Evolutionary conservation across 495 filamentous ascomycete genomes (phyloP).

Genomic region (Neurospora pannonica): DNA sequence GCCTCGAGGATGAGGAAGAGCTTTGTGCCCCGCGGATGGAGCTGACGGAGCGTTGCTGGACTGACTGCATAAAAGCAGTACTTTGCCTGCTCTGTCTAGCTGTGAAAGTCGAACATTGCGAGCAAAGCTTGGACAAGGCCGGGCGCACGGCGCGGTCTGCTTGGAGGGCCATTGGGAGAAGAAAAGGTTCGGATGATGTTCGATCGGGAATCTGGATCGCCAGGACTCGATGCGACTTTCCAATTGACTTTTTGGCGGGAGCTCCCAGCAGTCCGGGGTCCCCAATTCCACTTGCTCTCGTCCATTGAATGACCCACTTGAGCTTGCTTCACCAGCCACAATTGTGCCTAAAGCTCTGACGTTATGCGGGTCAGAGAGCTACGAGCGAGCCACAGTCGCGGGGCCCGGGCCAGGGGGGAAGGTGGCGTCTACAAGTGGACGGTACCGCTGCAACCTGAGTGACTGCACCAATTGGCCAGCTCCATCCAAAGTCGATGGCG

Average conservation of each 20-base stretch:
- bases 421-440: neutral
- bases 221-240: neutral
- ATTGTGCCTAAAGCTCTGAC: neutral
- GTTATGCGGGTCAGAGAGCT: neutral
- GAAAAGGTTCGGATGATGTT: neutral
- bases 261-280: neutral
- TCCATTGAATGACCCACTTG: neutral
- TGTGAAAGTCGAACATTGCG: slow-evolving; percentile 18
- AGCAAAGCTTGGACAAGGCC: slow-evolving; percentile 18
- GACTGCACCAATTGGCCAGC: neutral
- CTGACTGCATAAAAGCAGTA: slow-evolving; percentile 13
- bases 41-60: slow-evolving; percentile 8
- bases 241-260: neutral
- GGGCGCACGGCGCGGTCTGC: slow-evolving; percentile 22
- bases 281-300: neutral
- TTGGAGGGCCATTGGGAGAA: slow-evolving; percentile 14
- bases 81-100: slow-evolving; percentile 3
- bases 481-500: neutral
- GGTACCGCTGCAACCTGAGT: neutral
- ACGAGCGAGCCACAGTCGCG: neutral
- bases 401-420: neutral
- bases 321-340: slow-evolving; percentile 2
- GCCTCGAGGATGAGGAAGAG: neutral
- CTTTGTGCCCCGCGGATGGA: slow-evolving; percentile 4
- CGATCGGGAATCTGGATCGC: neutral